These are phyloP conservation scores for Capronia epimyces DNA, from an alignment of 2,329 filamentous ascomycete genomes.

Conservation along the genomic window DNA sequence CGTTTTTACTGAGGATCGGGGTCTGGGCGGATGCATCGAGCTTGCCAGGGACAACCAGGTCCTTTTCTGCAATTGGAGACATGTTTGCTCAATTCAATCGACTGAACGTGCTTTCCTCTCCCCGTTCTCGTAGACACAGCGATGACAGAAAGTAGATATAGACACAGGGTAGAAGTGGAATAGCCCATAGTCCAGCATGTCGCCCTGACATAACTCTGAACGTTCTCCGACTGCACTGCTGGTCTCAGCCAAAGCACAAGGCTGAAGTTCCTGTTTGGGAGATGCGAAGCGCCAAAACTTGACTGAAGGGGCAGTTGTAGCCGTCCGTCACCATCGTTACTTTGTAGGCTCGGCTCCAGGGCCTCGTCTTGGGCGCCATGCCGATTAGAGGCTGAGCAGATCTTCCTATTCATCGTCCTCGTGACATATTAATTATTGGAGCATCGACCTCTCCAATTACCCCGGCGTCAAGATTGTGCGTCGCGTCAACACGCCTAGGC, in stretches of 20 bases:
- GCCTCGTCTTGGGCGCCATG: not conserved
- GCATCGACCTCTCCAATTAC: too few relatives aligned
- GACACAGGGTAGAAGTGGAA: too few relatives aligned
- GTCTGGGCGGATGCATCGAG: not conserved
- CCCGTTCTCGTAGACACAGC: too few relatives aligned
- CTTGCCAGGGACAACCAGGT: not conserved
- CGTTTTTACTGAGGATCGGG: not conserved
- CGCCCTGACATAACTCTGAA: not conserved
- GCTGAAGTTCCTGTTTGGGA: not conserved
- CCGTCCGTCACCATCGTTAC: not conserved
- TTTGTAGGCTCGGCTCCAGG: too few relatives aligned
- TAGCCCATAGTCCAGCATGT: not conserved
- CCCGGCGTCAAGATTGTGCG: too few relatives aligned
- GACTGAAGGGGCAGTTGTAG: not conserved
- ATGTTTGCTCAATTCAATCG: too few relatives aligned
- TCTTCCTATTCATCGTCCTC: too few relatives aligned
- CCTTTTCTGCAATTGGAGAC: conserved; percentile 1
- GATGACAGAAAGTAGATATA: not conserved
- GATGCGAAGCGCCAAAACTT: not conserved
- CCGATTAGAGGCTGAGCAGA: too few relatives aligned
- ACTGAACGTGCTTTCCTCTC: too few relatives aligned
- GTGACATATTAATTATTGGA: too few relatives aligned
- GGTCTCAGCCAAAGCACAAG: not conserved
- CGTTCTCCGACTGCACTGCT: too few relatives aligned
- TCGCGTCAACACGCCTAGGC: too few relatives aligned